These are phyloP conservation scores for Beta macrorhiza DNA, from an alignment of 179 eudicot genomes.

Conservation along the genomic window DNA sequence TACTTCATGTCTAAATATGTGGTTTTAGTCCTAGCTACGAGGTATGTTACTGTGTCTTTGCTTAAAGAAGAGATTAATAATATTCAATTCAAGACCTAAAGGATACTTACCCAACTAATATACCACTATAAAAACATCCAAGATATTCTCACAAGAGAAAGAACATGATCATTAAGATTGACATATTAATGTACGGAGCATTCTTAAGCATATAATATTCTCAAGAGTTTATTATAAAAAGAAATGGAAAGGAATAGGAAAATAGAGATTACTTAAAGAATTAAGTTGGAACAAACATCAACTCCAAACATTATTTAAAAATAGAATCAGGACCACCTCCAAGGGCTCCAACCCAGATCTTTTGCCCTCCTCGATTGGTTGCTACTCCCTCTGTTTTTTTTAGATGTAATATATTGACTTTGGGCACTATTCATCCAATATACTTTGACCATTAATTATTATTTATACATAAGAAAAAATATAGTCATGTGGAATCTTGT, in stretches of 20 bases:
- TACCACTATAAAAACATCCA: constrained; percentile 1
- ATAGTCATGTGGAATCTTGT: no score
- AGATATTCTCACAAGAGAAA: background rate
- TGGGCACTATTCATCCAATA: no score
- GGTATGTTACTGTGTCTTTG: constrained; percentile 7
- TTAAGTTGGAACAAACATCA: background rate
- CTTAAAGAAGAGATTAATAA: background rate
- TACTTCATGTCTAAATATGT: constrained; percentile 7
- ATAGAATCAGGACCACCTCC: background rate
- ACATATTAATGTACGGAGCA: background rate
- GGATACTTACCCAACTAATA: background rate
- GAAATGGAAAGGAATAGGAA: background rate
- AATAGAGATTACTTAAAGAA: background rate
- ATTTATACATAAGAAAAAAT: no score
- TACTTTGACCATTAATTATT: no score
- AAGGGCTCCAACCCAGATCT: background rate
- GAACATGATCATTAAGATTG: background rate
- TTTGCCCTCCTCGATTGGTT: background rate
- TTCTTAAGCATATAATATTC: background rate
- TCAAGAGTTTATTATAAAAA: background rate
- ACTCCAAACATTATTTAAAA: background rate
- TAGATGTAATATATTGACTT: no score
- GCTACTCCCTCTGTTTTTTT: no score
- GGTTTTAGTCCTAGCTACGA: constrained; percentile 11
- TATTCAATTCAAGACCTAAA: constrained; percentile 17